These are phyloP conservation scores for Malus hybrid DNA, from an alignment of 331 rosid species.

Conservation along the genomic window DNA sequence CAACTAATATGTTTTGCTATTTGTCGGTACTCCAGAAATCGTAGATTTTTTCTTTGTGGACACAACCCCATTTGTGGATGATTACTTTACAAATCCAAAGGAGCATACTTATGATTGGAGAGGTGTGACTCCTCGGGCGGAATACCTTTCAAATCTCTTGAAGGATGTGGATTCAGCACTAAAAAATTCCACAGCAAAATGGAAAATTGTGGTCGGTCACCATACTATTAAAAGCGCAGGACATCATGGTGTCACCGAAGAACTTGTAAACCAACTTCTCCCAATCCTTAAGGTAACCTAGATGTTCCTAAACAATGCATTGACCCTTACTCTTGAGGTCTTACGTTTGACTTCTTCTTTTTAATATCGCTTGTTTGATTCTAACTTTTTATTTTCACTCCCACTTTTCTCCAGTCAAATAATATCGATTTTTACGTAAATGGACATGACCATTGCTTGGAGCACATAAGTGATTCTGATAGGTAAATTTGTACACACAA, in stretches of 20 bases:
- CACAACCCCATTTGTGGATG: slow-evolving; percentile 65
- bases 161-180: slow-evolving; percentile 60
- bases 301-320: not conserved
- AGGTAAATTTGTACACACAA: not conserved
- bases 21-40: slow-evolving; percentile 23
- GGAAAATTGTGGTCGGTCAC: slow-evolving; percentile 88
- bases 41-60: slow-evolving; percentile 79
- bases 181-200: slow-evolving; percentile 47
- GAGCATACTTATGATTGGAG: slow-evolving; percentile 58
- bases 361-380: not conserved
- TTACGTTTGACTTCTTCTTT: not conserved
- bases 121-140: slow-evolving; percentile 46
- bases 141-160: slow-evolving; percentile 46
- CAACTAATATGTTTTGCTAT: no score
- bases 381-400: not conserved
- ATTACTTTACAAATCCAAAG: slow-evolving; percentile 44
- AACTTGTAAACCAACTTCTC: slow-evolving; percentile 44
- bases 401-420: slow-evolving; percentile 32
- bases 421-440: slow-evolving; percentile 38
- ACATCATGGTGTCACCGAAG: slow-evolving; percentile 54
- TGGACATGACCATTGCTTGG: slow-evolving; percentile 25
- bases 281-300: slow-evolving; percentile 58
- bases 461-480: slow-evolving; percentile 20
- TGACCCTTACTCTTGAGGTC: not conserved
- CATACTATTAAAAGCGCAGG: slow-evolving; percentile 70